These are phyloP conservation scores for Clathrospora elynae DNA, from an alignment of 2,329 filamentous ascomycete genomes.

Conservation along the genomic window DNA sequence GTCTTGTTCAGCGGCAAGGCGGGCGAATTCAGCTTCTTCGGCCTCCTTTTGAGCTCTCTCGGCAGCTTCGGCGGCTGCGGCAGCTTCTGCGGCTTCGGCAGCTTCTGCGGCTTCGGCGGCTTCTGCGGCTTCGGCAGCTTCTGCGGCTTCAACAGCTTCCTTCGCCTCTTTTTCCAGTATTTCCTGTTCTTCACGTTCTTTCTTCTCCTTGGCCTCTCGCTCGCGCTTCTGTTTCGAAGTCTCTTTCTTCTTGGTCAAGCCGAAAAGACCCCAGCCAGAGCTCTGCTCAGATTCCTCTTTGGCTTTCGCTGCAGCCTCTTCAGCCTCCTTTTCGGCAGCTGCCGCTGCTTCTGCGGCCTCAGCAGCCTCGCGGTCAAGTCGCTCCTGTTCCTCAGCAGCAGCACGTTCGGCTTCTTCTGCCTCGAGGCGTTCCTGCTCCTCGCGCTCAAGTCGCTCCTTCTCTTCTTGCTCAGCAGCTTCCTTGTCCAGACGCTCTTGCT, in stretches of 20 bases:
- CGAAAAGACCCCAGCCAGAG: slow-evolving; percentile 26
- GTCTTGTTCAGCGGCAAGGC: slow-evolving; percentile 45
- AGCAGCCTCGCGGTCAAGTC: slow-evolving; percentile 34
- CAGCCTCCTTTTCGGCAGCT: slow-evolving; percentile 20
- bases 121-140: slow-evolving; percentile 37
- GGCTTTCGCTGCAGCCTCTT: slow-evolving; percentile 26
- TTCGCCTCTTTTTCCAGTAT: slow-evolving; percentile 29
- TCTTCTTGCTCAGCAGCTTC: slow-evolving; percentile 26
- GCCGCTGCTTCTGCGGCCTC: slow-evolving; percentile 35
- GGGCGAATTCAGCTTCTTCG: slow-evolving; percentile 39
- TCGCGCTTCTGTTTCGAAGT: slow-evolving; percentile 37
- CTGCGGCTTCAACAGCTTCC: slow-evolving; percentile 31
- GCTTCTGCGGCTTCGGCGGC: slow-evolving; percentile 22
- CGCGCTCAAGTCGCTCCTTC: slow-evolving; percentile 31
- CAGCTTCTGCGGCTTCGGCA: slow-evolving; percentile 37
- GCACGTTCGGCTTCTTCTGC: slow-evolving; percentile 47
- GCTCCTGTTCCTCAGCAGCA: slow-evolving; percentile 38
- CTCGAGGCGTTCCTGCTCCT: slow-evolving; percentile 35
- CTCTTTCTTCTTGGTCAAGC: slow-evolving; percentile 44
- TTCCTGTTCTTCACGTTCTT: slow-evolving; percentile 37
- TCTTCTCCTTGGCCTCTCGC: slow-evolving; percentile 35
- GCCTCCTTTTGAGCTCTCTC: slow-evolving; percentile 40
- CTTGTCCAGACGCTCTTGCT: slow-evolving; percentile 28
- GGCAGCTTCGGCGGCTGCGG: slow-evolving; percentile 40
- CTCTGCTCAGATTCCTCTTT: slow-evolving; percentile 32